A percentile compares a stretch with the other conserved stretches of the same genome.
phyloP scores from a whole-genome alignment of 1,284 basidiomycete species.

The Schizophyllum commune region DNA sequence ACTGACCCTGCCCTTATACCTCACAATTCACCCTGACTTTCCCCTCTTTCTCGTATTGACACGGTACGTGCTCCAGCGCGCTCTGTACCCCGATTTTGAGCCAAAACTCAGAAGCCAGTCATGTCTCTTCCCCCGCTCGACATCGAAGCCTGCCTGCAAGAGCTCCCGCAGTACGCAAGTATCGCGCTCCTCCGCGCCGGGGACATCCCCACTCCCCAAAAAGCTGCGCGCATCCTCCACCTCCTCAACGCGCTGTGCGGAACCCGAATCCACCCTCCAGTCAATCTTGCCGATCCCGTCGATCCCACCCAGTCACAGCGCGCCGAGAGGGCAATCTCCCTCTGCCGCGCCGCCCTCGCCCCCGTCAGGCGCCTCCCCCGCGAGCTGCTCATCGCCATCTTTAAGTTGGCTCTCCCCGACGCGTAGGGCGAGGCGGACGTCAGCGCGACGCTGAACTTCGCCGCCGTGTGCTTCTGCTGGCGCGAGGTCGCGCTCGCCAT shows the following conservation, averaged over 20 bases:
- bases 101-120: too few relatives aligned
- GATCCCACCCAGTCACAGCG: background rate
- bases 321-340: background rate
- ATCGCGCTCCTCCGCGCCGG: background rate
- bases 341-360: slow-evolving; percentile 4
- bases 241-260: background rate
- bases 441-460: background rate
- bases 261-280: background rate
- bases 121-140: background rate
- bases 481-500: background rate
- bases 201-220: background rate
- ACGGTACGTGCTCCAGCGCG: too few relatives aligned
- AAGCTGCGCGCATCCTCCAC: background rate
- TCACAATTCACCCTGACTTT: too few relatives aligned
- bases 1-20: too few relatives aligned
- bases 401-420: background rate
- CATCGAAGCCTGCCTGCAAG: background rate
- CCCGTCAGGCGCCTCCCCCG: slow-evolving; percentile 11
- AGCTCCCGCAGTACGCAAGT: background rate
- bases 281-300: background rate
- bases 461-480: background rate
- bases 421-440: background rate
- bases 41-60: too few relatives aligned
- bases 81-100: too few relatives aligned
- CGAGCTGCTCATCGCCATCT: slow-evolving; percentile 8